Conservation (phyloP, 1,284 basidiomycete genomes). For the Takashimella tepidaria region DNA sequence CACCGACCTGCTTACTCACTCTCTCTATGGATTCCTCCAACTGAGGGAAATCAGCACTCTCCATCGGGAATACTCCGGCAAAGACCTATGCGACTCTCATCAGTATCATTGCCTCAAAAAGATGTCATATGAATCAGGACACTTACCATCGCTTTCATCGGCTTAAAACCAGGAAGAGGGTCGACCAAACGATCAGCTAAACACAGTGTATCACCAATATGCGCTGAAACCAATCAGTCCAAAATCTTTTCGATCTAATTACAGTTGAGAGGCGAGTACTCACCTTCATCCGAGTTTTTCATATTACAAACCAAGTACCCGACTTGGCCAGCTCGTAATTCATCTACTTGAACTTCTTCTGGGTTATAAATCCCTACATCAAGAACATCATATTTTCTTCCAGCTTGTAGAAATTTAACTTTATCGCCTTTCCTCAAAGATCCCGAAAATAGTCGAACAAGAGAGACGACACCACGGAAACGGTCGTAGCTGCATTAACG, state of each 20-base stretch:
- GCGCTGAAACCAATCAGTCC: constrained; percentile 12
- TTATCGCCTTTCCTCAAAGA: constrained; percentile 71
- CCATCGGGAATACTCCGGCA: constrained; percentile 91
- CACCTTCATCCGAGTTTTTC: constrained; percentile 97
- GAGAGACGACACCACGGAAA: constrained; percentile 91
- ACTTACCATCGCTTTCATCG: constrained; percentile 87
- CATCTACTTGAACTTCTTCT: constrained; percentile 67
- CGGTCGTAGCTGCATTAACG: constrained; percentile 71
- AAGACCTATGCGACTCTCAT: constrained; percentile 60
- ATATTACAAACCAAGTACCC: constrained; percentile 88
- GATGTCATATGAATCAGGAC: not conserved
- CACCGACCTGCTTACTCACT: constrained; percentile 51
- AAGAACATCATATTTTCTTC: constrained; percentile 85
- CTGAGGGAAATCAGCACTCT: constrained; percentile 84
- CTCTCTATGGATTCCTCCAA: constrained; percentile 93
- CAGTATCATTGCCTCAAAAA: not conserved
- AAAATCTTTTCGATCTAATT: too few relatives aligned
- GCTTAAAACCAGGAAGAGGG: constrained; percentile 86
- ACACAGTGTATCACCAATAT: constrained; percentile 80
- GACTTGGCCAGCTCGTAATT: constrained; percentile 80
- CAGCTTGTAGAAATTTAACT: constrained; percentile 77
- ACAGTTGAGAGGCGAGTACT: too few relatives aligned
- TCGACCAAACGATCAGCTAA: constrained; percentile 69
- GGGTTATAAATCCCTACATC: constrained; percentile 92
- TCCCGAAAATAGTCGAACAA: constrained; percentile 68